phyloP scores from a whole-genome alignment of 139 green algal genomes.

The Haematococcus lacustris region DNA sequence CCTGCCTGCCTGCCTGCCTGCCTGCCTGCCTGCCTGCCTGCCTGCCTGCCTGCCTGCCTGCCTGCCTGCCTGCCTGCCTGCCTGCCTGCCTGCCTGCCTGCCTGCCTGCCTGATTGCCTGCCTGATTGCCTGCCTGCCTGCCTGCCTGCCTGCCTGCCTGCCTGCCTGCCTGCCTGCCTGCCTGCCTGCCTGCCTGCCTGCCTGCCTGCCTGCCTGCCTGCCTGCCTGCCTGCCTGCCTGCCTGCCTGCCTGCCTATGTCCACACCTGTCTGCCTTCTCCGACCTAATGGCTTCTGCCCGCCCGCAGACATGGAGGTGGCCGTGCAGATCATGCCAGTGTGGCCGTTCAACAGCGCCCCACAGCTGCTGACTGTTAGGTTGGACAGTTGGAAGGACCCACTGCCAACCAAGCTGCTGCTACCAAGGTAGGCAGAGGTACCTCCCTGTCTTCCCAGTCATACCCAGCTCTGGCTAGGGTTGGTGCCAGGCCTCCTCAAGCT shows the following conservation, averaged over 20 bases:
- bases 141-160: too few relatives aligned
- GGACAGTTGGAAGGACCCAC: neutral
- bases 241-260: neutral
- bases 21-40: too few relatives aligned
- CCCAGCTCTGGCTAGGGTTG: too few relatives aligned
- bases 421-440: constrained; percentile 10
- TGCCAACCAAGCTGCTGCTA: neutral
- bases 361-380: neutral
- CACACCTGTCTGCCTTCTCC: neutral
- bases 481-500: too few relatives aligned
- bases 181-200: too few relatives aligned
- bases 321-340: constrained; percentile 28
- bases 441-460: constrained; percentile 4
- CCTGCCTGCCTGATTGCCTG: too few relatives aligned
- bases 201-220: too few relatives aligned
- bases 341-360: constrained; percentile 18
- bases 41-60: too few relatives aligned
- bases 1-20: too few relatives aligned
- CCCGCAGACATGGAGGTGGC: constrained; percentile 20
- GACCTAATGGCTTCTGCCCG: constrained; percentile 11
- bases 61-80: neutral
- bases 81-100: too few relatives aligned
- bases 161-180: too few relatives aligned
- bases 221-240: neutral
- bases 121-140: too few relatives aligned